A percentile compares a stretch with the other conserved stretches of the same genome.
These are phyloP conservation scores for Pilobolus umbonatus DNA, from an alignment of 192 early-diverging fungal genomes.

Conservation along the genomic window DNA sequence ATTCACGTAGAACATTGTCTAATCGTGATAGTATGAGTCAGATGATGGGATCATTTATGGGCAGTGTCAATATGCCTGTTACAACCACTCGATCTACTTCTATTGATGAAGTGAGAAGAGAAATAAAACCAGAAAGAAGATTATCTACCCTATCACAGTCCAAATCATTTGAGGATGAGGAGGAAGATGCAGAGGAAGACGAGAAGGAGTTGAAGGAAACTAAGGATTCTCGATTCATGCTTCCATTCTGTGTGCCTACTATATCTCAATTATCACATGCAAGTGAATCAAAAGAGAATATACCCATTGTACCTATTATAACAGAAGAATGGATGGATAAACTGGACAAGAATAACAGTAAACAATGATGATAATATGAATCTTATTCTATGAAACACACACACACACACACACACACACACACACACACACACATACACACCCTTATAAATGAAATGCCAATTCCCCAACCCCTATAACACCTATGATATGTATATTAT, in stretches of 20 bases:
- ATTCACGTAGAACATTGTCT: slow-evolving; percentile 11
- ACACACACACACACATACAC: too few species aligned
- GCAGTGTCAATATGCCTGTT: slow-evolving; percentile 10
- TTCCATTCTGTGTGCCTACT: slow-evolving; percentile 62
- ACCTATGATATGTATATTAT: too few species aligned
- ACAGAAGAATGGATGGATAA: slow-evolving; percentile 33
- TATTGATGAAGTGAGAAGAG: too few species aligned
- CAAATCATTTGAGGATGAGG: background rate
- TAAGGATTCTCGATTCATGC: slow-evolving; percentile 49
- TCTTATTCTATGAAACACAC: too few species aligned
- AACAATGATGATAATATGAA: background rate
- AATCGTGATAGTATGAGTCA: slow-evolving; percentile 25
- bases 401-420: too few species aligned
- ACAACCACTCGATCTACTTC: background rate
- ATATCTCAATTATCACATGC: slow-evolving; percentile 33
- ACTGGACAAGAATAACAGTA: slow-evolving; percentile 20
- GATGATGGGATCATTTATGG: slow-evolving; percentile 31
- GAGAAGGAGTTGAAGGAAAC: slow-evolving; percentile 30
- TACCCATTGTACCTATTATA: slow-evolving; percentile 21
- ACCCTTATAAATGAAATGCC: too few species aligned
- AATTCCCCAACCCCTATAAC: too few species aligned
- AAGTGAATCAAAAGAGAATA: background rate
- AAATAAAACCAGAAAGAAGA: too few species aligned
- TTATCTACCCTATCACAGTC: background rate
- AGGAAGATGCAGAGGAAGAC: slow-evolving; percentile 14